Evolutionary conservation across 2,329 filamentous ascomycete species (phyloP), one percentile per base, ranked within the genome.

Genomic region (Fusarium sp.): DNA sequence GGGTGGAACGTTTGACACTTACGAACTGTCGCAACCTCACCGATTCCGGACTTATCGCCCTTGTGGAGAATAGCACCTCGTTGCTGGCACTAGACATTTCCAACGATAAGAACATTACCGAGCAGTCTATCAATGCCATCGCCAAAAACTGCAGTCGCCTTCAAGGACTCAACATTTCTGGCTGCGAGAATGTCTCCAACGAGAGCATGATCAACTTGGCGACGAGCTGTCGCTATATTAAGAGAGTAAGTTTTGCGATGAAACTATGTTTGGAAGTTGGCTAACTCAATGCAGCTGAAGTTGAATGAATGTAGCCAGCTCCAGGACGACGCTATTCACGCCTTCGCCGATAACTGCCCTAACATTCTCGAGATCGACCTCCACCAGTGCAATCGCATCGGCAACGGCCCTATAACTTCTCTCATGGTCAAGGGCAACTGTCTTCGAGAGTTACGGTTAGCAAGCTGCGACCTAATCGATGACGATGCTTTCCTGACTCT

Each of bases 351-450:
- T 49, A 90, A 97, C 81, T 98, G 95, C 80, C 93, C 91, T 17
- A 95, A 97, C 74, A 94, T 99, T 36, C 91, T 99, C 70, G 96
- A 99, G 81, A 97, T 99, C 69, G 96, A 99, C 80, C 88, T 99
- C 18, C 93, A 97, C 75, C 92, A 94, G 75, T 97, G 96, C 84
- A 87, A 86, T 60, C 87, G 91, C 49, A 90, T 99, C 73, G 93
- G 93, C 70, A 96, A 97, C 79, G 88, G 91, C 29, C 94, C 96
- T 1, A 89, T 99, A 53, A 95, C 93, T 0, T 89, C 92, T 5
- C 88, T 99, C 18, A 87, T 99, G 53, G 87, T 89, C 27, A 92
- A 92, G 73, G 92, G 95, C 31, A 90, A 90, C 56, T 92, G 95
- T 59, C 87, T 99, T n/a, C 92, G 96, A 58, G 96, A 99, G 83